phyloP scores from a whole-genome alignment of 768 basidiomycete genomes.

The Trametes elegans region DNA sequence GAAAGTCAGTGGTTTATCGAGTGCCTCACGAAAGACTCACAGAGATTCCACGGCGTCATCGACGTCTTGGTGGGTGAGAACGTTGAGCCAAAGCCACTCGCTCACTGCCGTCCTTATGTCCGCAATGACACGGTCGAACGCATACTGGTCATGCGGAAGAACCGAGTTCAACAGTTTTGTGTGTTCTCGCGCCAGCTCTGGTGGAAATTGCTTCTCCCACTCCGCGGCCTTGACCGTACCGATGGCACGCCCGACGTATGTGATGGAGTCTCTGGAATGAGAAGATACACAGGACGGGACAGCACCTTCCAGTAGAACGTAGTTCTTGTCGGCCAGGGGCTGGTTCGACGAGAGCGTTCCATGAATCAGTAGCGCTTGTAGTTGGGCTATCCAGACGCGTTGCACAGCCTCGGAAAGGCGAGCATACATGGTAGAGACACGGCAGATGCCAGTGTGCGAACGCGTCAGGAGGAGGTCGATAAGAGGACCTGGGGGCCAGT shows the following conservation, averaged over 20 bases:
- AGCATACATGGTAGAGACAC: conserved; percentile 68
- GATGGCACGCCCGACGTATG: conserved; percentile 85
- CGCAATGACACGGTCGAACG: conserved; percentile 70
- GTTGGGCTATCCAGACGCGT: conserved; percentile 78
- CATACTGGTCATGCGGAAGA: conserved; percentile 72
- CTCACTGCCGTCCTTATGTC: conserved; percentile 79
- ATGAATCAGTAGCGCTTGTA: conserved; percentile 80
- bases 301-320: conserved; percentile 58
- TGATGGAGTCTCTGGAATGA: conserved; percentile 75
- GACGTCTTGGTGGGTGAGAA: conserved; percentile 79
- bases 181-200: conserved; percentile 61
- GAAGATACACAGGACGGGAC: conserved; percentile 74
- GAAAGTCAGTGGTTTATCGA: conserved; percentile 11
- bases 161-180: conserved; percentile 62
- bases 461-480: conserved; percentile 76
- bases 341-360: conserved; percentile 63
- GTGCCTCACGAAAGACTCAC: conserved; percentile 43
- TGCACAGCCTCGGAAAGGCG: conserved; percentile 75
- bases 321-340: conserved; percentile 62
- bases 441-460: conserved; percentile 76
- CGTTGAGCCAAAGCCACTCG: conserved; percentile 93
- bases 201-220: conserved; percentile 77
- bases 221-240: conserved; percentile 78
- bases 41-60: conserved; percentile 82
- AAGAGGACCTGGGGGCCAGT: conserved; percentile 72